These are phyloP conservation scores for Hymenotorrendiella dingleyae DNA, from an alignment of 2,329 filamentous ascomycete species.

Conservation along the genomic window DNA sequence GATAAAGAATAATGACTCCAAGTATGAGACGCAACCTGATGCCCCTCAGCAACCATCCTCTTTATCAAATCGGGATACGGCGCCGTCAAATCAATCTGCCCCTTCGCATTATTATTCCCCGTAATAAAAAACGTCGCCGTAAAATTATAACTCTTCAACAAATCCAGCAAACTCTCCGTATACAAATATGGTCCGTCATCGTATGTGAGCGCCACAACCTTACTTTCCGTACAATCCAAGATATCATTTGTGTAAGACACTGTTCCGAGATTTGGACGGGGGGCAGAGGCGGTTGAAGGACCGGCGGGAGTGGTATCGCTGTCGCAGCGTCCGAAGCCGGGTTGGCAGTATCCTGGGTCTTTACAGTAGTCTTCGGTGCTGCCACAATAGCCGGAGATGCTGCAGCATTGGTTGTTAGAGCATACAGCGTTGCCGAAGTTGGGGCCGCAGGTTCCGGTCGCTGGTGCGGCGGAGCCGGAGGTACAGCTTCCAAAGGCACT, in stretches of 20 bases:
- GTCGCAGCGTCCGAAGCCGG: constrained; percentile 40
- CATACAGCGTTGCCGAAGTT: constrained; percentile 10
- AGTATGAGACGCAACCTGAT: constrained; percentile 54
- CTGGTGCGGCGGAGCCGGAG: neutral
- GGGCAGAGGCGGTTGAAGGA: constrained; percentile 44
- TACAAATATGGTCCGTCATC: constrained; percentile 59
- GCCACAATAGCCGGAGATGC: constrained; percentile 7
- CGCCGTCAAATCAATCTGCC: constrained; percentile 32
- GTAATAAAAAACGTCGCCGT: constrained; percentile 64
- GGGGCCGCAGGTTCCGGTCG: constrained; percentile 8
- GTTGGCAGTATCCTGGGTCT: constrained; percentile 15
- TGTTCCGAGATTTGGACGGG: constrained; percentile 44
- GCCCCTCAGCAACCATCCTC: constrained; percentile 32
- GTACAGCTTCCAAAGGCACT: constrained; percentile 6
- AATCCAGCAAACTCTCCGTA: constrained; percentile 53
- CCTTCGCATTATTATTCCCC: constrained; percentile 44
- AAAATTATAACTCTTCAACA: constrained; percentile 51
- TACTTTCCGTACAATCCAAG: constrained; percentile 45
- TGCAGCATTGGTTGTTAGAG: neutral
- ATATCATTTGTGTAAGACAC: constrained; percentile 53
- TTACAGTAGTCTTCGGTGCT: constrained; percentile 14
- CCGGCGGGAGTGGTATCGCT: constrained; percentile 49
- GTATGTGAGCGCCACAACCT: constrained; percentile 58
- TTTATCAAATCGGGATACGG: constrained; percentile 41
- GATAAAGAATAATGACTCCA: constrained; percentile 45